These are phyloP conservation scores for Labyrinthula sp. DNA, from an alignment of 352 stramenopile species.

Conservation along the genomic window DNA sequence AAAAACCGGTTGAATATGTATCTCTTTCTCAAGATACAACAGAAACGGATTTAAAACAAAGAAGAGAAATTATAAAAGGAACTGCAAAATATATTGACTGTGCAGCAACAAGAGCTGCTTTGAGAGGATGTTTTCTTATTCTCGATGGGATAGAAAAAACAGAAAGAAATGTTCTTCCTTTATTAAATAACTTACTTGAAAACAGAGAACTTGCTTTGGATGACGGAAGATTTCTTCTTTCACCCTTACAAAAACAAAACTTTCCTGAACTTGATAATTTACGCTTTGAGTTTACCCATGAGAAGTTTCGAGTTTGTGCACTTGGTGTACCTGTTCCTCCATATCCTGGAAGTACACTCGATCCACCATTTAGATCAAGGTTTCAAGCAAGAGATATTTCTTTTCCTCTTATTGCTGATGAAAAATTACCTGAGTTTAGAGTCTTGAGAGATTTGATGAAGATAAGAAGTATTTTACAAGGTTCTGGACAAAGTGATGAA, in stretches of 20 bases:
- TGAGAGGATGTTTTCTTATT: conserved; percentile 68
- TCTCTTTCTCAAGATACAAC: conserved; percentile 75
- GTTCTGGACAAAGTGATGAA: too few relatives aligned
- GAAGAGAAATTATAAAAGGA: conserved; percentile 34
- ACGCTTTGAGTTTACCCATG: conserved; percentile 53
- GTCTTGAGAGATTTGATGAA: too few relatives aligned
- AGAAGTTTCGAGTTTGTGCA: conserved; percentile 69
- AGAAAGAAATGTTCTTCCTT: conserved; percentile 80
- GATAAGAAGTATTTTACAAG: too few relatives aligned
- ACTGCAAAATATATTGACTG: conserved; percentile 62
- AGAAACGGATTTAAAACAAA: conserved; percentile 66
- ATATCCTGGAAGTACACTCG: conserved; percentile 54
- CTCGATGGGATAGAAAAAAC: conserved; percentile 83
- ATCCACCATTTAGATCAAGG: conserved; percentile 55
- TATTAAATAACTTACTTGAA: conserved; percentile 88
- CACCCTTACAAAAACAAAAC: conserved; percentile 24
- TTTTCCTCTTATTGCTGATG: too few relatives aligned
- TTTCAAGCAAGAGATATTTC: conserved; percentile 53
- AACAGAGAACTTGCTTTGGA: conserved; percentile 81
- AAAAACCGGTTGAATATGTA: conserved; percentile 62
- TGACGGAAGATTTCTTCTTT: conserved; percentile 68
- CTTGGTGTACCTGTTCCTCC: conserved; percentile 57
- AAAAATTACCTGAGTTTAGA: too few relatives aligned
- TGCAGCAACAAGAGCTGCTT: conserved; percentile 69
- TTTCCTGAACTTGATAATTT: conserved; percentile 28